Base-by-base conservation (phyloP, 2,329 filamentous ascomycete genomes). In the Alternaria triticina region DNA sequence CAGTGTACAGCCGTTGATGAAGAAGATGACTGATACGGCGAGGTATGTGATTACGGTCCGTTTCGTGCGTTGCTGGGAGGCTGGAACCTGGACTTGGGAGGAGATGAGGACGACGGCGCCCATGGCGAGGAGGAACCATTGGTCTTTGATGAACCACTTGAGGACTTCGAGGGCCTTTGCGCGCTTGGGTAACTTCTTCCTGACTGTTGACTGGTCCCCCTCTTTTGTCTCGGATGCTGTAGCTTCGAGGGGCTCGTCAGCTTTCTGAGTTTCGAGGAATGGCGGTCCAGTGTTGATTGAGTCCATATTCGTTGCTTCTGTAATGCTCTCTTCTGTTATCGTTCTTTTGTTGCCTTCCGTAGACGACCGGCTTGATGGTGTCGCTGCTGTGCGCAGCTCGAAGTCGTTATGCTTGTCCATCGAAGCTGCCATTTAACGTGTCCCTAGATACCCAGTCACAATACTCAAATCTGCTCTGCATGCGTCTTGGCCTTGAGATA, bases 1-100 rank as follows among this genome's bases (percentile, higher is more conserved):
- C 17, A 93, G 86, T 55, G 90, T 91, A 70, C 91, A 84, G 4
- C 90, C 90, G 59, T 89, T 91, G 68, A 92, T 84, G 60, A 92
- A 82, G 77, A 93, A 93, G 70, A 92, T 91, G 70, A 91, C 79
- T 17, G 85, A 87, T 28, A 93, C 88, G 20, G 86, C 88, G 30
- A 90, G 88, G 74, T 93, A 93, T 28, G 91, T 83, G 57, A 92
- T 80, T 9, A 83, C 78, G 13, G 80, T 83, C 51, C 83, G 78
- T 70, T 86, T 87, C 50, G 79, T 79, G 4, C 81, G 77, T 61
- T 86, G 81, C 7, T 86, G 81, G 72, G 88, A 81, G 80, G 86
- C 79, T 81, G 87, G 70, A 79, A 89, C 79, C 78, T 86, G 78
- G 83, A 82, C 80, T 71, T 85, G 85, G 68, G 85, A 85, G 56